Evolutionary conservation across 1,139 yeast species (phyloP).

Genomic region (Diutina catenulata): DNA sequence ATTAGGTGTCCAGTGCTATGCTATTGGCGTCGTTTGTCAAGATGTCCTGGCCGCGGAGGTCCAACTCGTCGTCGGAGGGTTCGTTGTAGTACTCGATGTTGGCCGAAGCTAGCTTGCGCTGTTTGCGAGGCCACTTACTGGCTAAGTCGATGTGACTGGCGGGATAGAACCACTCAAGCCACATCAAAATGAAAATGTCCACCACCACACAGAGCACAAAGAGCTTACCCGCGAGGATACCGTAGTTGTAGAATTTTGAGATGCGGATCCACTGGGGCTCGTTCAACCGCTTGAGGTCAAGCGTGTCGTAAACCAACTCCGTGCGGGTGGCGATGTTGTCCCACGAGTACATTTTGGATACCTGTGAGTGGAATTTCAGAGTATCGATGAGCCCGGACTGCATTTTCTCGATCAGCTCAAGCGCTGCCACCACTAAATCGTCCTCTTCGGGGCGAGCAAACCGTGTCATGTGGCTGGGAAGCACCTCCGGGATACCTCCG

Average conservation of each 20-base stretch:
- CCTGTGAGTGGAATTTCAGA: constrained; percentile 63
- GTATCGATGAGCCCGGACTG: constrained; percentile 56
- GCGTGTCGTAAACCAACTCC: constrained; percentile 61
- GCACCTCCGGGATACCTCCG: constrained; percentile 96
- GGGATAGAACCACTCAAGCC: constrained; percentile 68
- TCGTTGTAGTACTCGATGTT: too few relatives aligned
- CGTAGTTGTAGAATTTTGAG: constrained; percentile 58
- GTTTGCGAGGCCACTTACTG: constrained; percentile 58
- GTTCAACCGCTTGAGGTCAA: constrained; percentile 31
- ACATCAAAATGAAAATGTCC: constrained; percentile 52
- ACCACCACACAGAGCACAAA: constrained; percentile 70
- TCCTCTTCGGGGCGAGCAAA: constrained; percentile 81
- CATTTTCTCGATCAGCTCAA: constrained; percentile 50
- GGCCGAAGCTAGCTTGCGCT: too few relatives aligned
- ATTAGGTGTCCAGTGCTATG: too few relatives aligned
- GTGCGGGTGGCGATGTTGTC: constrained; percentile 78
- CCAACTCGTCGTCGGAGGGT: too few relatives aligned
- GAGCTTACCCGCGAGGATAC: constrained; percentile 75
- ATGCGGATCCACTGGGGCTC: constrained; percentile 39
- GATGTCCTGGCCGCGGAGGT: too few relatives aligned
- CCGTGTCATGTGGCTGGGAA: constrained; percentile 88
- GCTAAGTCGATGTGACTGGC: constrained; percentile 55
- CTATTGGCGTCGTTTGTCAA: too few relatives aligned
- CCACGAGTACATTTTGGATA: constrained; percentile 88
- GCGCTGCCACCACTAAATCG: constrained; percentile 58